phyloP scores from a whole-genome alignment of 2,329 filamentous ascomycete genomes.

The Colletotrichum sp. region DNA sequence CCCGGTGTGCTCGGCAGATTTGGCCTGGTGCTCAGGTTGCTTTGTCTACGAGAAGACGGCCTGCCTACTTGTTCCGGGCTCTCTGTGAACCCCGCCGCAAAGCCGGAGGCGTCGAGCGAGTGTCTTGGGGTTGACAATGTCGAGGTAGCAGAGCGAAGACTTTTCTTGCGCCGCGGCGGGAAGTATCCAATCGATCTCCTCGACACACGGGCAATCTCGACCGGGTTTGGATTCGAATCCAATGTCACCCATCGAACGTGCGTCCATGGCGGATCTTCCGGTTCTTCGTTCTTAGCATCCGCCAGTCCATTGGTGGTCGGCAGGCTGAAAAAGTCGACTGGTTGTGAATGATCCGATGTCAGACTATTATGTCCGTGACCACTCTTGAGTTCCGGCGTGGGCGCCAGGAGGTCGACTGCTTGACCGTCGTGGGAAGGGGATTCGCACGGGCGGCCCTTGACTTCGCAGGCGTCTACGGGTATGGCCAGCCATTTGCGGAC shows the following conservation, averaged over 20 bases:
- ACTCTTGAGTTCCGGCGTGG: slow-evolving; percentile 44
- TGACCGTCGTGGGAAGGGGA: slow-evolving; percentile 49
- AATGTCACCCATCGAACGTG: slow-evolving; percentile 91
- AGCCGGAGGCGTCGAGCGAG: slow-evolving; percentile 56
- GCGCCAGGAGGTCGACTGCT: slow-evolving; percentile 56
- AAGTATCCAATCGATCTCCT: slow-evolving; percentile 88
- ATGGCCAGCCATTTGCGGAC: slow-evolving; percentile 80
- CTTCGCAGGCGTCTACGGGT: slow-evolving; percentile 86
- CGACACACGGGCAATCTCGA: slow-evolving; percentile 86
- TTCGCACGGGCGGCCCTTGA: slow-evolving; percentile 76
- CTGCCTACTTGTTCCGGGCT: slow-evolving; percentile 14
- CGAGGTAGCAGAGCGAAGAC: slow-evolving; percentile 68
- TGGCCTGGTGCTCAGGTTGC: slow-evolving; percentile 42
- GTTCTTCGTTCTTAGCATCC: slow-evolving; percentile 35
- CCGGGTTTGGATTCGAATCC: slow-evolving; percentile 69
- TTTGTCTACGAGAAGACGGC: slow-evolving; percentile 46
- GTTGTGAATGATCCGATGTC: slow-evolving; percentile 28
- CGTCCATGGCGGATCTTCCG: slow-evolving; percentile 75
- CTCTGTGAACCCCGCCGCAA: background rate
- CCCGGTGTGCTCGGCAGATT: slow-evolving; percentile 28
- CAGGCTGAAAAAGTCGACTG: slow-evolving; percentile 28
- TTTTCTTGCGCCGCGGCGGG: slow-evolving; percentile 89
- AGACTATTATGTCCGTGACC: slow-evolving; percentile 23
- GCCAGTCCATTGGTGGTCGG: background rate
- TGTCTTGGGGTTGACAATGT: slow-evolving; percentile 70